Percentiles rank a stretch among this genome's conserved stretches.
Evolutionary conservation across 306 rosid genomes (phyloP).

Genomic region (Acacia melanoxylon): DNA sequence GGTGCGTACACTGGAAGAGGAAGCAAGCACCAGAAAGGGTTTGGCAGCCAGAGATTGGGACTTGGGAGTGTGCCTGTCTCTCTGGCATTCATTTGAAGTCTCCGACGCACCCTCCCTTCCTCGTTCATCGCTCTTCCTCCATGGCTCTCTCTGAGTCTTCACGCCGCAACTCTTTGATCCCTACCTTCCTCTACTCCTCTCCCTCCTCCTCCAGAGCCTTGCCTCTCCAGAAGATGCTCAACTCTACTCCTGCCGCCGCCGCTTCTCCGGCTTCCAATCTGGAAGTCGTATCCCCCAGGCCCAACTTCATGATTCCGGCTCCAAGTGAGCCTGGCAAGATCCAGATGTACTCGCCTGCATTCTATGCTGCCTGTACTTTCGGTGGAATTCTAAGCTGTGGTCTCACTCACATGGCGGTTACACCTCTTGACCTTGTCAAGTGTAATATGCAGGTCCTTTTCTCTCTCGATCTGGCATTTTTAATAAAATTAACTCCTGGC

Average conservation of each 20-base stretch:
- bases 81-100: slow-evolving; percentile 21
- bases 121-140: background rate
- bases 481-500: no score
- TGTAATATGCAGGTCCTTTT: slow-evolving; percentile 85
- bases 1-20: background rate
- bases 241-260: slow-evolving; percentile 13
- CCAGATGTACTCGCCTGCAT: slow-evolving; percentile 78
- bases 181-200: slow-evolving; percentile 72
- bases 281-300: slow-evolving; percentile 28
- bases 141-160: slow-evolving; percentile 56
- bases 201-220: slow-evolving; percentile 33
- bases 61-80: background rate
- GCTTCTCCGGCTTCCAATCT: slow-evolving; percentile 21
- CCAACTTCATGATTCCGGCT: slow-evolving; percentile 47
- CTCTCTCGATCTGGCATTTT: slow-evolving; percentile 22
- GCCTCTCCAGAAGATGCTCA: slow-evolving; percentile 40
- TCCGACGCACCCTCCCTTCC: background rate
- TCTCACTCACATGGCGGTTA: slow-evolving; percentile 79
- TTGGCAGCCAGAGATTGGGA: slow-evolving; percentile 40
- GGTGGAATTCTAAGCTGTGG: slow-evolving; percentile 89
- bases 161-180: slow-evolving; percentile 55
- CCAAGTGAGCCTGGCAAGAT: slow-evolving; percentile 65
- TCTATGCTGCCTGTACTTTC: slow-evolving; percentile 69
- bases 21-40: background rate
- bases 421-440: slow-evolving; percentile 95